Evolutionary conservation across 2,329 filamentous ascomycete genomes (phyloP).

Genomic region (Exserohilum turcica): DNA sequence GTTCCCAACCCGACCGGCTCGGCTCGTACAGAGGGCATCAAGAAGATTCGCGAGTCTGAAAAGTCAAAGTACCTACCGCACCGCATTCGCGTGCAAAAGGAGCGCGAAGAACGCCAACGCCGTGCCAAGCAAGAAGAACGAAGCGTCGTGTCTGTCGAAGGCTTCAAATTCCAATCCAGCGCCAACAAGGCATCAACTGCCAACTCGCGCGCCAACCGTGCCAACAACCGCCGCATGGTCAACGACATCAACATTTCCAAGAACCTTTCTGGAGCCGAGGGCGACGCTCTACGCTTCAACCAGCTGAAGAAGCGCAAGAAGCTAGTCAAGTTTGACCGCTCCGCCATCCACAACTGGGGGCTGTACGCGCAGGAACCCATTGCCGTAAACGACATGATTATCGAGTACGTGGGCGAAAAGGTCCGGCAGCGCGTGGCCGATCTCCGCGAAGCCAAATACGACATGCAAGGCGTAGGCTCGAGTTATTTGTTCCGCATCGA

Average conservation of each 20-base stretch:
- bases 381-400: conserved; percentile 97
- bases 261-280: conserved; percentile 70
- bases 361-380: conserved; percentile 98
- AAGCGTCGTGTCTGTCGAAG: conserved; percentile 40
- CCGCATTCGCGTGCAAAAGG: conserved; percentile 93
- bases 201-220: conserved; percentile 89
- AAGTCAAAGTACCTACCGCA: conserved; percentile 98
- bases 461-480: conserved; percentile 95
- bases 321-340: conserved; percentile 95
- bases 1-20: conserved; percentile 84
- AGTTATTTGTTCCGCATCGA: conserved; percentile 98
- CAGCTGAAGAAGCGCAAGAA: conserved; percentile 99
- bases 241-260: conserved; percentile 96
- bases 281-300: conserved; percentile 95
- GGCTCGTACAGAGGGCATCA: conserved; percentile 89
- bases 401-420: conserved; percentile 98
- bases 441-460: conserved; percentile 86
- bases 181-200: conserved; percentile 84
- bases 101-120: conserved; percentile 88
- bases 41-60: conserved; percentile 94
- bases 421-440: conserved; percentile 98
- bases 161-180: conserved; percentile 65
- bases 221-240: conserved; percentile 91
- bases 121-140: conserved; percentile 66
- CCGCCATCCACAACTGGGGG: conserved; percentile 98